These are phyloP conservation scores for Kurtzmaniella quercitrusa DNA, from an alignment of 1,139 yeast species.

Conservation along the genomic window DNA sequence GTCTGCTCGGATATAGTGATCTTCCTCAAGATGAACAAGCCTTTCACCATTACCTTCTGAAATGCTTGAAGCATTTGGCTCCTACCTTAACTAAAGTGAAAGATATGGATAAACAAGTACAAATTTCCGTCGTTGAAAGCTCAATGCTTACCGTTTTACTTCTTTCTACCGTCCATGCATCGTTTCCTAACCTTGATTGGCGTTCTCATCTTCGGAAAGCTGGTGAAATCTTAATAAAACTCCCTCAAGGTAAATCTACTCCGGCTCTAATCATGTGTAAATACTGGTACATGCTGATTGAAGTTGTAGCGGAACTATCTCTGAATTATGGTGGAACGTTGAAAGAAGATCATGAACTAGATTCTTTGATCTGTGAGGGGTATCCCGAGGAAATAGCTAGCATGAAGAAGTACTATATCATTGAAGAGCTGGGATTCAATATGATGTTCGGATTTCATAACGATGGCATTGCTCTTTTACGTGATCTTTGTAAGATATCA, in stretches of 20 bases:
- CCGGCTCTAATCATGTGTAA: conserved; percentile 54
- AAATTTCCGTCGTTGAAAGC: conserved; percentile 58
- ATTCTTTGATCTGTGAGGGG: conserved; percentile 45
- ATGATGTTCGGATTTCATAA: conserved; percentile 60
- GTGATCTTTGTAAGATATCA: conserved; percentile 52
- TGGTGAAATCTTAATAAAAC: conserved; percentile 56
- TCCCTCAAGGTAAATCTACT: conserved; percentile 14
- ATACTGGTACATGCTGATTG: conserved; percentile 66
- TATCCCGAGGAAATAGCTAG: conserved; percentile 39
- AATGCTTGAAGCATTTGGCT: conserved; percentile 54
- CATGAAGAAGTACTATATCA: conserved; percentile 33
- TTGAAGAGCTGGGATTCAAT: conserved; percentile 51
- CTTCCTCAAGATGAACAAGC: conserved; percentile 57
- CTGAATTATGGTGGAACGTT: conserved; percentile 69
- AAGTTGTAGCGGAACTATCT: conserved; percentile 64
- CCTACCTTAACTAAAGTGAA: conserved; percentile 25
- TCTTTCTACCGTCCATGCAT: conserved; percentile 67
- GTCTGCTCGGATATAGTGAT: conserved; percentile 39
- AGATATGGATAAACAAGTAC: conserved; percentile 18
- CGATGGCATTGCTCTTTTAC: conserved; percentile 44
- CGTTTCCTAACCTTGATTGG: conserved; percentile 64
- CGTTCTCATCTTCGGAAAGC: conserved; percentile 75
- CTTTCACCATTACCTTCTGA: conserved; percentile 58
- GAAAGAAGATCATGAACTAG: conserved; percentile 47
- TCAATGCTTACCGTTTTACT: conserved; percentile 63